Base-by-base conservation (phyloP, 2,329 filamentous ascomycete species). In the Diplodia corticola region DNA sequence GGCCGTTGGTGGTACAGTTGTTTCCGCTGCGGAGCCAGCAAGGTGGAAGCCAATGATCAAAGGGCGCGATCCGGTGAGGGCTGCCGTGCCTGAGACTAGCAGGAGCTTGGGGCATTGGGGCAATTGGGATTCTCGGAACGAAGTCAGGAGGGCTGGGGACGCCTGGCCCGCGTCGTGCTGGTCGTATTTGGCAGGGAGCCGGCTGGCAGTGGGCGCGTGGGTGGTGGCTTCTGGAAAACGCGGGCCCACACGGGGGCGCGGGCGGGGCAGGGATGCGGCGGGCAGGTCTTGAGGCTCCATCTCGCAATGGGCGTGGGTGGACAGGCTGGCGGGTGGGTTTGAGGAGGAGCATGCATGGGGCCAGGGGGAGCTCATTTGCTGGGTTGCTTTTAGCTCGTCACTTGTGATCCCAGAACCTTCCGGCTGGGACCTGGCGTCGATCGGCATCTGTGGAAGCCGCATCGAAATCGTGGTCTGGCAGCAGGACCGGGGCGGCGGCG, bases 361-460 rank as follows among this genome's bases (percentile, higher is more conserved):
- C 64, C 44, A 60, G 64, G 64, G 64, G 35, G 28, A 44, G 60
- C 60, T 53, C 60, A 63, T 63, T 53, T 53, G 35, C 60, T 40
- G 24, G 17, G 46, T 63, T 63, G 60, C 30, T 53, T 63, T 63
- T 63, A 63, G 60, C 60, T 63, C 60, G 60, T 55, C 63, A 55
- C 22, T 35, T 49, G 63, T 55, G 63, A 55, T 65, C 63, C 63
- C 50, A 65, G 50, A 65, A 65, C 50, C 63, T 65, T 26, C 28
- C 50, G 50, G 37, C 51, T 46, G 64, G 64, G 64, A 60, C 53
- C 40, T 51, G 64, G 64, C 64, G 64, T 65, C 54, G 53, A 59
- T 65, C 64, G 54, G 46, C 64, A 46, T 60, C 60, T 60, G 53
- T 65, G 63, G 51, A 24, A 46, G 44, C 51, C 57, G 51, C 63